These are phyloP conservation scores for Tillandsia fasciculata DNA, from an alignment of 176 grass and related monocot genomes.

Conservation along the genomic window DNA sequence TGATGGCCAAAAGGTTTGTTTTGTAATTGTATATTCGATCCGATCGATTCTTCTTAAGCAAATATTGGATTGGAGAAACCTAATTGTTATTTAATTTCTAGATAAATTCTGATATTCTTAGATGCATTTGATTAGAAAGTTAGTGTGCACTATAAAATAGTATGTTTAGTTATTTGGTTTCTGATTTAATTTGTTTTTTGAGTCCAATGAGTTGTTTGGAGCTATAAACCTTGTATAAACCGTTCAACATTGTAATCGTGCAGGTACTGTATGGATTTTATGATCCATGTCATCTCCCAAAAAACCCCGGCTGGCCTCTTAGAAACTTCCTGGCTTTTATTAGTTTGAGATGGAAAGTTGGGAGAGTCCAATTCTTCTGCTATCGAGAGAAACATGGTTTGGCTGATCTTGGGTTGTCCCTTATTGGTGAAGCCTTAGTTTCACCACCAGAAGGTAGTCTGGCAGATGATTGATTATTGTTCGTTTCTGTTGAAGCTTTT, in stretches of 20 bases:
- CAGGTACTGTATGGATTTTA: conserved; percentile 92
- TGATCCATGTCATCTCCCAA: conserved; percentile 48
- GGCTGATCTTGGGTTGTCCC: conserved; percentile 49
- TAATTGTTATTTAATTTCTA: neutral
- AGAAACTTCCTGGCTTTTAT: conserved; percentile 69
- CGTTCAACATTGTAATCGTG: conserved; percentile 12
- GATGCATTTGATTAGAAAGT: neutral
- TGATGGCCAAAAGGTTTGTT: conserved; percentile 45
- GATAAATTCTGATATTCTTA: neutral
- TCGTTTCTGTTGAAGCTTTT: neutral
- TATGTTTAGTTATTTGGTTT: neutral
- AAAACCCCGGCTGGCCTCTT: conserved; percentile 80
- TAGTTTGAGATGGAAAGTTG: conserved; percentile 51
- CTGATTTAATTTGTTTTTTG: neutral
- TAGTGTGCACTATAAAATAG: neutral
- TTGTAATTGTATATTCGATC: conserved; percentile 1
- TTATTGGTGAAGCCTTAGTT: conserved; percentile 65
- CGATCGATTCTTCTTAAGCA: neutral
- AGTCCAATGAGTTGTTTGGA: neutral
- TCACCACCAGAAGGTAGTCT: conserved; percentile 48
- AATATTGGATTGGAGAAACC: neutral
- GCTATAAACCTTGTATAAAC: neutral
- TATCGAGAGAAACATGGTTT: conserved; percentile 56
- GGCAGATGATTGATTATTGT: neutral
- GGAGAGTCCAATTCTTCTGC: conserved; percentile 65